Conservation (phyloP, 306 rosid species). For the peach (Prunus persica) region Prunus_persica_NCBIv2 NC_034016.1:2352001-2352500, state of each 20-base stretch:
- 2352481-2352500: too few relatives aligned
- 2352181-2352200: neutral
- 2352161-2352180: neutral
- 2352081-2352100: conserved; percentile 3
- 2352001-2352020: too few relatives aligned
- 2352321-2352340: too few relatives aligned
- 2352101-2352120: conserved; percentile 13
- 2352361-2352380: neutral
- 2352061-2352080: too few relatives aligned
- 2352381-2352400: too few relatives aligned
- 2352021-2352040: neutral
- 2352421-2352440: too few relatives aligned
- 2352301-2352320: too few relatives aligned
- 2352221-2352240: too few relatives aligned
- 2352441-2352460: too few relatives aligned
- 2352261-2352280: neutral
- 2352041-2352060: neutral
- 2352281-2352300: neutral
- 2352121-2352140: neutral
- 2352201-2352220: neutral
- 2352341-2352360: neutral
- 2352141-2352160: neutral
- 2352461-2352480: too few relatives aligned
- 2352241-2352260: too few relatives aligned
- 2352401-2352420: too few relatives aligned